Evolutionary conservation across 208 protist species (phyloP).

Genomic region (Trypanosoma rangeli): DNA sequence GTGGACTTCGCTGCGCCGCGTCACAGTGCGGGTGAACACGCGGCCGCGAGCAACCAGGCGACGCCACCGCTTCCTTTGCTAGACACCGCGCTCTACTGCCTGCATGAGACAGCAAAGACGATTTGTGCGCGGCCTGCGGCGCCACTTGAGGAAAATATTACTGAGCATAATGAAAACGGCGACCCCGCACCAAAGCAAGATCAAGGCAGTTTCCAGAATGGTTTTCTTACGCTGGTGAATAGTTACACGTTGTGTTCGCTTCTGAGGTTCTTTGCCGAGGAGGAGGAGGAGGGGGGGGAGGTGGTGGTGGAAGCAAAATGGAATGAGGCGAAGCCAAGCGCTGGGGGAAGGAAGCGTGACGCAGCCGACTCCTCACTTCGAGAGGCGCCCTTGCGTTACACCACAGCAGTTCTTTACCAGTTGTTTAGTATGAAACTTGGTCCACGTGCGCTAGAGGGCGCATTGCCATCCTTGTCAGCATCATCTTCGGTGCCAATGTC

Average conservation of each 20-base stretch:
- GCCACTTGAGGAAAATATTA: not conserved
- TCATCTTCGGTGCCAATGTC: not conserved
- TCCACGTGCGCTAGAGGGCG: not conserved
- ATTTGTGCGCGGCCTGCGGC: not conserved
- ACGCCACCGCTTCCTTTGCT: not conserved
- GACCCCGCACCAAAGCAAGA: not conserved
- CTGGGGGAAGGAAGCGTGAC: not conserved
- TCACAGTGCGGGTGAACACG: not conserved
- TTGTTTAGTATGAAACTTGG: not conserved
- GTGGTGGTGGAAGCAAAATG: not conserved
- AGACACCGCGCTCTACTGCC: slow-evolving; percentile 6
- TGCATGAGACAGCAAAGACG: not conserved
- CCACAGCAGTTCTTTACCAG: slow-evolving; percentile 4
- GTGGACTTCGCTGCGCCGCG: slow-evolving; percentile 22
- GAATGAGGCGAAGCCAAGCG: not conserved
- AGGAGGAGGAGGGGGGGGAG: not conserved
- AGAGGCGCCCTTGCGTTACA: not conserved
- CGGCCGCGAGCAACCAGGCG: not conserved
- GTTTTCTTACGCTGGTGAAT: not conserved
- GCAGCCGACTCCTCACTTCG: no score
- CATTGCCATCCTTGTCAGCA: not conserved
- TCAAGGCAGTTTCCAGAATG: not conserved
- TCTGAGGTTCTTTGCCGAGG: slow-evolving; percentile 9
- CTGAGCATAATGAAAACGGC: not conserved
- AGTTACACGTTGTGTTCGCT: slow-evolving; percentile 2